phyloP scores from a whole-genome alignment of 1,284 basidiomycete species.

The Phellinidium pouzarii region DNA sequence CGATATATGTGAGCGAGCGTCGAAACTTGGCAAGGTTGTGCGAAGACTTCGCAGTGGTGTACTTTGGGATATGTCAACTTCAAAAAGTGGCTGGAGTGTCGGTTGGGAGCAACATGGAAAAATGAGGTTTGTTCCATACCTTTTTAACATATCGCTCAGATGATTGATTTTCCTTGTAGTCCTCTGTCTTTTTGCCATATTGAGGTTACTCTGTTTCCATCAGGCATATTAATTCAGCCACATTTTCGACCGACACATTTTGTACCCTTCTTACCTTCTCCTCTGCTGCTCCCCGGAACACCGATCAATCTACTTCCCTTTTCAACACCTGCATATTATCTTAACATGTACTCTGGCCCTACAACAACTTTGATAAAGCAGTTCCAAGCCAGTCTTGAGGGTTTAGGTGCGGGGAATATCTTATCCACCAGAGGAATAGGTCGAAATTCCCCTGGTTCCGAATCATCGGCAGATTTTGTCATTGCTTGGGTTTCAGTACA shows the following conservation, averaged over 20 bases:
- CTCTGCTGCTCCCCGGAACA: slow-evolving; percentile 47
- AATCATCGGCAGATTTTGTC: slow-evolving; percentile 34
- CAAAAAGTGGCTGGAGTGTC: slow-evolving; percentile 49
- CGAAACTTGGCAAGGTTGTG: slow-evolving; percentile 36
- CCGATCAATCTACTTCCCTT: slow-evolving; percentile 63
- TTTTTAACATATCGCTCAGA: background rate
- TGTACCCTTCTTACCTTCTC: slow-evolving; percentile 33
- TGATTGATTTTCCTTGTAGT: slow-evolving; percentile 28
- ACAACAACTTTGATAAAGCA: slow-evolving; percentile 52
- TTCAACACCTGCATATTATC: slow-evolving; percentile 64
- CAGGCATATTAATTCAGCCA: slow-evolving; percentile 54
- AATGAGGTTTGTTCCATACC: slow-evolving; percentile 32
- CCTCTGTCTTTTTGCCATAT: slow-evolving; percentile 55
- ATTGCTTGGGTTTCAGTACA: slow-evolving; percentile 69
- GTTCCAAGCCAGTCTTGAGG: slow-evolving; percentile 53
- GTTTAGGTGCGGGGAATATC: slow-evolving; percentile 53
- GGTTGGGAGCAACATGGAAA: slow-evolving; percentile 53
- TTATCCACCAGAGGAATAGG: slow-evolving; percentile 21
- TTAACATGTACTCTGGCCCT: slow-evolving; percentile 58
- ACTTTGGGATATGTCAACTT: slow-evolving; percentile 40
- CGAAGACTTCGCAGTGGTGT: slow-evolving; percentile 39
- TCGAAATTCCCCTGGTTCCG: background rate
- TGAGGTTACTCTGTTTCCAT: slow-evolving; percentile 43
- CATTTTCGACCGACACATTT: slow-evolving; percentile 48
- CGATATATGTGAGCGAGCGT: slow-evolving; percentile 40